Conservation (phyloP, 2,329 filamentous ascomycete genomes). For the Aspergillus hiratsukae region DNA sequence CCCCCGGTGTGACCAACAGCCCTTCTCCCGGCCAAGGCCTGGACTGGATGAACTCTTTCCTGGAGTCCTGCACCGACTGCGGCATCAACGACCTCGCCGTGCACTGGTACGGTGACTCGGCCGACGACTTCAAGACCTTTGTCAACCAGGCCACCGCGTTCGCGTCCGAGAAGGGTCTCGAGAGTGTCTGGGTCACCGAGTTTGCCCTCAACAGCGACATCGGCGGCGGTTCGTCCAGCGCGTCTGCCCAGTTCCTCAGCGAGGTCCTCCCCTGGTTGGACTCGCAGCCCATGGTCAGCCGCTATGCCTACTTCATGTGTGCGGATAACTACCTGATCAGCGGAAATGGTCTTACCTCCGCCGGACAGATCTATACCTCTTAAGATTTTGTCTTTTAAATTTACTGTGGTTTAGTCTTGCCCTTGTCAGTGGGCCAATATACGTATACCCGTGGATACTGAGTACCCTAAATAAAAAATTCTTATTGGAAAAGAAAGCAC, state of each 20-base stretch:
- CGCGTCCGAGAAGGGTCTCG: constrained; percentile 29
- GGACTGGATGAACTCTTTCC: constrained; percentile 39
- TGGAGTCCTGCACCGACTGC: constrained; percentile 37
- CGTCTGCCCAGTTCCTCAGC: constrained; percentile 32
- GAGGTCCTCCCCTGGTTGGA: constrained; percentile 40
- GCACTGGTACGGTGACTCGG: constrained; percentile 41
- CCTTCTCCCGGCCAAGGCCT: constrained; percentile 30
- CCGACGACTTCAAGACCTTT: constrained; percentile 36
- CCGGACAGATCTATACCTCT: constrained; percentile 26
- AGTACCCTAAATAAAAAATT: neutral
- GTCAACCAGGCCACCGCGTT: constrained; percentile 33
- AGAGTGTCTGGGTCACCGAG: constrained; percentile 45
- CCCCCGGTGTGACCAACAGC: constrained; percentile 41
- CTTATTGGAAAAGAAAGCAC: neutral
- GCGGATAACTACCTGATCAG: constrained; percentile 31
- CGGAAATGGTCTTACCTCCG: constrained; percentile 21
- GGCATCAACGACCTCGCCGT: constrained; percentile 39
- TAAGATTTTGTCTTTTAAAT: neutral
- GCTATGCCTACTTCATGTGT: constrained; percentile 42
- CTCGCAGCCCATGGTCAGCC: constrained; percentile 30
- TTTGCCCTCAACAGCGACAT: constrained; percentile 35
- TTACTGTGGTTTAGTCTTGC: neutral
- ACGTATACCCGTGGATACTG: neutral
- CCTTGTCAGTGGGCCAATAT: neutral
- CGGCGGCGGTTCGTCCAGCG: constrained; percentile 15